phyloP scores from a whole-genome alignment of 2,329 filamentous ascomycete genomes.

The Tympanopsis confertula region DNA sequence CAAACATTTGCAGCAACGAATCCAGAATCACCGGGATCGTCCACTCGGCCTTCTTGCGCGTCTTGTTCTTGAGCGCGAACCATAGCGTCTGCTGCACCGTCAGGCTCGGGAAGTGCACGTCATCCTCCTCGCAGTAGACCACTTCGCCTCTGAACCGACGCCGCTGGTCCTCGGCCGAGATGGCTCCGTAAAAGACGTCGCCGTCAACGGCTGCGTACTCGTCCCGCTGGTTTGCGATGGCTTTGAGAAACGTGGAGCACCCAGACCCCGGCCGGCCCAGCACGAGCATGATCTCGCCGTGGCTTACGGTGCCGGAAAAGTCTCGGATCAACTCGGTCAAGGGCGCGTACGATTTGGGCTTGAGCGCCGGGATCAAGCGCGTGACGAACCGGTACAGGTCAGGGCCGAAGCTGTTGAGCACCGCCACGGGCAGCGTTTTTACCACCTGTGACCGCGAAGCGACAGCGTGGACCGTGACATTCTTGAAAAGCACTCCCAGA shows the following conservation, averaged over 20 bases:
- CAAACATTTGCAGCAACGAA: slow-evolving; percentile 66
- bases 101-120: slow-evolving; percentile 61
- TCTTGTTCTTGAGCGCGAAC: slow-evolving; percentile 67
- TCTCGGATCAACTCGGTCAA: background rate
- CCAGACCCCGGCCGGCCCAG: slow-evolving; percentile 64
- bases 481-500: background rate
- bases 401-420: background rate
- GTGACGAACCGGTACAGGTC: background rate
- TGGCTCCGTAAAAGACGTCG: slow-evolving; percentile 61
- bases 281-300: background rate
- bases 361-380: background rate
- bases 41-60: slow-evolving; percentile 49
- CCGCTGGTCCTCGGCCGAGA: slow-evolving; percentile 54
- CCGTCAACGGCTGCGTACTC: slow-evolving; percentile 57
- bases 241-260: slow-evolving; percentile 68
- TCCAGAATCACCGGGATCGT: slow-evolving; percentile 60
- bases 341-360: no score
- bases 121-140: slow-evolving; percentile 69
- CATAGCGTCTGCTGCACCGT: slow-evolving; percentile 69
- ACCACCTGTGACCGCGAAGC: background rate
- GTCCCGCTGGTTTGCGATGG: slow-evolving; percentile 58
- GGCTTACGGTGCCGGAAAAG: background rate
- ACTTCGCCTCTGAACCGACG: slow-evolving; percentile 65
- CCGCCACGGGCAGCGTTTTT: background rate
- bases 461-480: background rate